These are phyloP conservation scores for Lathyrus oleraceus DNA, from an alignment of 306 rosid species.

Conservation along the genomic window DNA sequence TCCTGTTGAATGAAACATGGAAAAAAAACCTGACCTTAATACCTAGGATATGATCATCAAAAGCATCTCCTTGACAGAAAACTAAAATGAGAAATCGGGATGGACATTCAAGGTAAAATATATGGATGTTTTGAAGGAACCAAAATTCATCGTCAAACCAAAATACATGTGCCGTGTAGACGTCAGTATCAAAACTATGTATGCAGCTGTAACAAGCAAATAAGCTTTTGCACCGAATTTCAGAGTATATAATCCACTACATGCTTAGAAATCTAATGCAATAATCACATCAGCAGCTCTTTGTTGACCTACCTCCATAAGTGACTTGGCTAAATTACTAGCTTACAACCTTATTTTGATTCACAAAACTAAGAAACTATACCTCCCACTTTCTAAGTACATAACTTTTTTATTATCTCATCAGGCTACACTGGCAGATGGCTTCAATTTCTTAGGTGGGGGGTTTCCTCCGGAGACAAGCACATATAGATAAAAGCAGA, in stretches of 20 bases:
- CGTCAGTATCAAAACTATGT: not conserved
- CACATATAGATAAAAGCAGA: constrained; percentile 82
- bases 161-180: constrained; percentile 12
- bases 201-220: constrained; percentile 18
- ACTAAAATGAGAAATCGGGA: not conserved
- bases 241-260: constrained; percentile 10
- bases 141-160: constrained; percentile 19
- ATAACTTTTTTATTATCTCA: constrained; percentile 32
- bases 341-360: constrained; percentile 27
- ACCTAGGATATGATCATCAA: not conserved
- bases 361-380: constrained; percentile 33
- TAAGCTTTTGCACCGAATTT: constrained; percentile 24
- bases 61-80: not conserved
- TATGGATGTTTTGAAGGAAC: constrained; percentile 17
- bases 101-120: constrained; percentile 14
- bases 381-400: constrained; percentile 14
- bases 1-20: not conserved
- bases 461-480: constrained; percentile 85
- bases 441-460: constrained; percentile 84
- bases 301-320: constrained; percentile 28
- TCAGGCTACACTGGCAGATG: constrained; percentile 58
- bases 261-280: constrained; percentile 29
- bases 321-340: constrained; percentile 21
- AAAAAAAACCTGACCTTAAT: too few species aligned
- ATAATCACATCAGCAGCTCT: constrained; percentile 29